Evolutionary conservation across 805 yeast species (phyloP), one percentile per base, ranked within the genome.

Genomic region (Pichia eremophila): DNA sequence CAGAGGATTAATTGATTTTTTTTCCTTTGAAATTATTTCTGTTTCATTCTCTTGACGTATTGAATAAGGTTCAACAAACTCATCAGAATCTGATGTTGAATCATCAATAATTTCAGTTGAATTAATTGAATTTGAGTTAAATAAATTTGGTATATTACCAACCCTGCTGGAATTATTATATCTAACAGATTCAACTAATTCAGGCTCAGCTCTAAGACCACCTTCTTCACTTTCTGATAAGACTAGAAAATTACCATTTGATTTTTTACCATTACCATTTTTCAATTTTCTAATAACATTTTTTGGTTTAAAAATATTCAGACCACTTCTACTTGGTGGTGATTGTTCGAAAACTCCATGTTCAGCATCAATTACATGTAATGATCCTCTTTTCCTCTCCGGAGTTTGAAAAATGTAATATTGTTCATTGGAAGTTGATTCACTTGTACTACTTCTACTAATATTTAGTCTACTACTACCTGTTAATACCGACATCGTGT

Each of bases 361-460:
- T 44, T 51, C 54, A 9, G 50, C 51, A 39, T 51, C 52, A 32
- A 48, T 17, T 8, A 51, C 50, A 37, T 46, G 45, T 14, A 52
- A 19, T 12, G 52, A 42, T 9, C 41, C 37, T 27, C 43, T 41
- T 18, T 39, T 22, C 11, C 14, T 15, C 14, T 35, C 15, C 19
- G 45, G 32, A 31, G 47, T 28, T 10, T 44, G 32, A 31, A 46
- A 47, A 4, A 44, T 41, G 34, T 43, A 52, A 39, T 47, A 53
- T 27, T 52, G 42, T n/a, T 47, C 43, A 3, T 36, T 22, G 15
- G 39, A n/a, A n/a, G 41, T 11, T 11, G 32, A 29, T 22, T 22
- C 25, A 22, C 25, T 7, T 22, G 25, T 22, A 22, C 25, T 22
- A 22, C 25, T 22, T 22, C 25, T 22, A 22, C 25, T 22, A 5